Base-by-base conservation (phyloP, 2,329 filamentous ascomycete species). In the Leptographium radiaticola region DNA sequence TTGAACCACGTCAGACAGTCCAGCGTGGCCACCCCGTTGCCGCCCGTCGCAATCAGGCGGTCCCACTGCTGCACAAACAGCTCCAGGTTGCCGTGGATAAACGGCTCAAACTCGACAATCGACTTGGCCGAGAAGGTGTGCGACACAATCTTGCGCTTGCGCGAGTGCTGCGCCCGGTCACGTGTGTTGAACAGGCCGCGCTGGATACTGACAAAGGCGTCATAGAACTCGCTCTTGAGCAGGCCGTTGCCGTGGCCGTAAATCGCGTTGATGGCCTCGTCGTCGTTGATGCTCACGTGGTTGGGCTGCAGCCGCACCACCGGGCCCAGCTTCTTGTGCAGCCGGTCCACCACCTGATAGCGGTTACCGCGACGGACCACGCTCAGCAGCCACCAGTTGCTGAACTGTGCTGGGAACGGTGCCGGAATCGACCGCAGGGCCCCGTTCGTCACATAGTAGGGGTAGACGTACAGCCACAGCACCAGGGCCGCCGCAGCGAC, bases 161-260 rank as follows among this genome's bases (percentile, higher is more conserved):
- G 82, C 0, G 84, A 84, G 67, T 96, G 89, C 63, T 95, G 87
- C 0, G 74, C 74, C 49, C 90, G 79, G 69, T 90, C 81, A 36
- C 90, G 77, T 0, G 89, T 95, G 68, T 94, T 95, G 80, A 95
- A 96, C 13, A 96, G 75, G 20, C 89, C 89, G 13, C 87, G 80
- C 51, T 79, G 80, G 63, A 95, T 94, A 13, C 86, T 90, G 53
- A 95, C 89, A 62, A 95, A 95, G 50, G 87, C 86, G 63, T 95
- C 88, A 62, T 95, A 95, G 70, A 90, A 95, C 2, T 91, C 83
- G 44, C 85, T 72, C 66, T 89, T 89, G 55, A 87, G 63, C 61
- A 87, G 86, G 0, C 84, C 85, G 62, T 87, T 88, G 9, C 84
- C 83, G 61, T 89, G 85, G 6, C 89, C 89, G 61, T 95, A 95